Evolutionary conservation across 2,329 filamentous ascomycete species (phyloP).

Genomic region (Xylariaceae sp.): DNA sequence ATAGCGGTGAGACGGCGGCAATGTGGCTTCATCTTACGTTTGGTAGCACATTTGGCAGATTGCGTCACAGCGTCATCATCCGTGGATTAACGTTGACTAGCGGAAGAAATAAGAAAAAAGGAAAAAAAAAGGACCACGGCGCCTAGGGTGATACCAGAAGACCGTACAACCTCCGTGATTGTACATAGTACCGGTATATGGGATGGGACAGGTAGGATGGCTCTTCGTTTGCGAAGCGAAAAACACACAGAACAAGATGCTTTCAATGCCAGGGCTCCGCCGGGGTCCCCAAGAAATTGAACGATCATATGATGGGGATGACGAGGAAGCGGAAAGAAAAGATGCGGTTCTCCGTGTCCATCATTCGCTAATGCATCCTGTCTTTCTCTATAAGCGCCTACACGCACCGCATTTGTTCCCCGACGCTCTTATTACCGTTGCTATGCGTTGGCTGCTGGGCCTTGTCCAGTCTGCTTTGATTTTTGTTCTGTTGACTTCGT

Average conservation of each 20-base stretch:
- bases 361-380: conserved; percentile 16
- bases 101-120: not conserved
- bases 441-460: not conserved
- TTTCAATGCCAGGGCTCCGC: no score
- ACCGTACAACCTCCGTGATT: no score
- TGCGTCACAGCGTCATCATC: conserved; percentile 13
- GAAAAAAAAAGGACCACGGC: not conserved
- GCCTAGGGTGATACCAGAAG: not conserved
- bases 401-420: no score
- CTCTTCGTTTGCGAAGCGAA: not conserved
- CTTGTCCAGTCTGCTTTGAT: not conserved
- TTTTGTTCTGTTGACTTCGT: no score
- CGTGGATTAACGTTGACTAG: not conserved
- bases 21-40: conserved; percentile 1
- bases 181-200: no score
- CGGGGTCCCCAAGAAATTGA: conserved; percentile 1
- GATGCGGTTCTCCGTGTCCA: not conserved
- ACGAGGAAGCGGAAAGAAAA: no score
- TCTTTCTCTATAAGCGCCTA: not conserved
- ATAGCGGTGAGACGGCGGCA: conserved; percentile 16
- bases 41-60: not conserved
- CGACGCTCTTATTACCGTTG: no score
- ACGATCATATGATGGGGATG: conserved; percentile 17
- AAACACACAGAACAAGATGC: not conserved
- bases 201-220: conserved; percentile 13